phyloP scores from a whole-genome alignment of 2,329 filamentous ascomycete species.

The Ophiocordyceps polyrhachis-furcata region DNA sequence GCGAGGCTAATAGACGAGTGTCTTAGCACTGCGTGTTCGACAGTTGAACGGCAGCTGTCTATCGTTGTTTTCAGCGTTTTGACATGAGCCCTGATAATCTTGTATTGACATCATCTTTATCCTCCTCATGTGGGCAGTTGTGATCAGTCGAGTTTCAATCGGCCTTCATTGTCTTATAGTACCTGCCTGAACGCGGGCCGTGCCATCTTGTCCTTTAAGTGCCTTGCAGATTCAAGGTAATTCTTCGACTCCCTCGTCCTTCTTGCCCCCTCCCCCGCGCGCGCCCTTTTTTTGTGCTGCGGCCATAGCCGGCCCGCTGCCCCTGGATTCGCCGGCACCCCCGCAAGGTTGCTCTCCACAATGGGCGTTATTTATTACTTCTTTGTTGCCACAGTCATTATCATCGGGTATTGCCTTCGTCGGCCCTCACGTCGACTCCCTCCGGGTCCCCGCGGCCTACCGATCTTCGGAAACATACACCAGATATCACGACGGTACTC shows the following conservation, averaged over 20 bases:
- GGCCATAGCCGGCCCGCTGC: background rate
- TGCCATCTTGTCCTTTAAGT: background rate
- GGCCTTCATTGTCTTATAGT: background rate
- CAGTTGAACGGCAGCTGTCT: too few species aligned
- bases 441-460: constrained; percentile 6
- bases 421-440: constrained; percentile 12
- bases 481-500: constrained; percentile 22
- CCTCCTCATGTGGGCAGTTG: background rate
- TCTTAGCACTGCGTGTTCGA: too few species aligned
- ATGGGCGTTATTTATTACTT: background rate
- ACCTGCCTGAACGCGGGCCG: background rate
- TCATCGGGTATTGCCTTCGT: background rate
- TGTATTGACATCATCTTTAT: background rate
- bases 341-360: background rate
- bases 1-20: too few species aligned
- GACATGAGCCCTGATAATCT: background rate
- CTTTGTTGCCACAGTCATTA: background rate
- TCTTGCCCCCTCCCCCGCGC: background rate
- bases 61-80: too few species aligned
- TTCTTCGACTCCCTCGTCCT: background rate
- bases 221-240: background rate
- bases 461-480: constrained; percentile 9
- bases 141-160: background rate
- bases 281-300: background rate
- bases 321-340: background rate